Evolutionary conservation across 345 rosid genomes (phyloP).

Genomic region (Iberis pinnata): DNA sequence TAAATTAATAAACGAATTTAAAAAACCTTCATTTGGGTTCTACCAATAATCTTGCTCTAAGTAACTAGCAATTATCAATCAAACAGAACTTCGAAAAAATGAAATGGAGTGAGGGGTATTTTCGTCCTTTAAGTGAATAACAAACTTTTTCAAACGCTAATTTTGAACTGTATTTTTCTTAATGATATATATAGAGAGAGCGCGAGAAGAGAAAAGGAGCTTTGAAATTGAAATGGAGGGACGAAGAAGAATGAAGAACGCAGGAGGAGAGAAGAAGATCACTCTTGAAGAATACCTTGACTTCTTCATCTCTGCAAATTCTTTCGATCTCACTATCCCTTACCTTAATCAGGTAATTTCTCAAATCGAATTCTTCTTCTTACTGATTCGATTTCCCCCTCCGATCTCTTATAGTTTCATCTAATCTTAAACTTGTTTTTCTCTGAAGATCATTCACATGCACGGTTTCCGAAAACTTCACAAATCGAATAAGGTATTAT

Average conservation of each 20-base stretch:
- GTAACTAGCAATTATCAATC: no score
- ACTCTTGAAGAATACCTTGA: slow-evolving; percentile 27
- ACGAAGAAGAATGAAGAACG: slow-evolving; percentile 7
- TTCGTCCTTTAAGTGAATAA: no score
- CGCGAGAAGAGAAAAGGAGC: no score
- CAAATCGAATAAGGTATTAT: slow-evolving; percentile 19
- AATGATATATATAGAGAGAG: no score
- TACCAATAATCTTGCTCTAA: no score
- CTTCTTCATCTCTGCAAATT: background rate
- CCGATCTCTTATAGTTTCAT: no score
- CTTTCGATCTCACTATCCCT: slow-evolving; percentile 18
- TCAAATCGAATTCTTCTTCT: background rate
- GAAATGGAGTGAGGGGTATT: no score
- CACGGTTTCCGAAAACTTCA: slow-evolving; percentile 24
- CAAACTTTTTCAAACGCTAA: no score
- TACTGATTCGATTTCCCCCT: background rate
- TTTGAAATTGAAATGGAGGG: background rate
- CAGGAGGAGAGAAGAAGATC: slow-evolving; percentile 25
- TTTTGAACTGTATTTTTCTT: no score
- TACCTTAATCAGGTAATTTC: slow-evolving; percentile 33
- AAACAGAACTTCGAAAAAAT: no score
- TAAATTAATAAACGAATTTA: no score
- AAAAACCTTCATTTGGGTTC: no score
- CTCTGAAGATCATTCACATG: slow-evolving; percentile 19
- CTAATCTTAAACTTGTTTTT: background rate